phyloP scores from a whole-genome alignment of 305 asterid species.

The Ajuga reptans region DNA sequence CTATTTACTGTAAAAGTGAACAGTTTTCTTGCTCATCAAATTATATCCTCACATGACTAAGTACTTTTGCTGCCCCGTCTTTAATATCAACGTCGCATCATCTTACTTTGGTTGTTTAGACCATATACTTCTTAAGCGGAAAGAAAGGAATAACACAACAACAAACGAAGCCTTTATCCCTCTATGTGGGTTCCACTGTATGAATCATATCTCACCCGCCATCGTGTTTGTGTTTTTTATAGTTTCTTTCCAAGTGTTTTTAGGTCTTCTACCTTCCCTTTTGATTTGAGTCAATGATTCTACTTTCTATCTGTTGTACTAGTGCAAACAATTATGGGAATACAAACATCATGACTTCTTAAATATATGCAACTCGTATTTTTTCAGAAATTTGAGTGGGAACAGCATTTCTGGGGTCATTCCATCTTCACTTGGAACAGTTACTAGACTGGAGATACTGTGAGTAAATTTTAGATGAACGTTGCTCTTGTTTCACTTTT shows the following conservation, averaged over 20 bases:
- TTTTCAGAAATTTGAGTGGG: conserved; percentile 81
- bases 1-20: background rate
- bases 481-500: background rate
- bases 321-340: too few species aligned
- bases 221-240: too few species aligned
- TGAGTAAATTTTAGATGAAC: conserved; percentile 32
- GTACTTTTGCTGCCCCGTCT: background rate
- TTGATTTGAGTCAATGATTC: too few species aligned
- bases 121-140: background rate
- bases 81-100: background rate
- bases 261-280: too few species aligned
- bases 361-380: background rate
- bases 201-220: too few species aligned
- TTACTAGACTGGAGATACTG: conserved; percentile 60
- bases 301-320: too few species aligned
- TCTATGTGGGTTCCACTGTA: too few species aligned
- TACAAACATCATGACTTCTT: too few species aligned
- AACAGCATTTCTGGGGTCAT: conserved; percentile 72
- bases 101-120: background rate
- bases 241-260: too few species aligned
- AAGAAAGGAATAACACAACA: too few species aligned
- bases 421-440: conserved; percentile 69
- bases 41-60: background rate
- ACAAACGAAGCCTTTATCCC: too few species aligned
- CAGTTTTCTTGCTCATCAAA: background rate